Base-by-base conservation (phyloP, 2,329 filamentous ascomycete genomes). In the Didymosphaeria variabile region DNA sequence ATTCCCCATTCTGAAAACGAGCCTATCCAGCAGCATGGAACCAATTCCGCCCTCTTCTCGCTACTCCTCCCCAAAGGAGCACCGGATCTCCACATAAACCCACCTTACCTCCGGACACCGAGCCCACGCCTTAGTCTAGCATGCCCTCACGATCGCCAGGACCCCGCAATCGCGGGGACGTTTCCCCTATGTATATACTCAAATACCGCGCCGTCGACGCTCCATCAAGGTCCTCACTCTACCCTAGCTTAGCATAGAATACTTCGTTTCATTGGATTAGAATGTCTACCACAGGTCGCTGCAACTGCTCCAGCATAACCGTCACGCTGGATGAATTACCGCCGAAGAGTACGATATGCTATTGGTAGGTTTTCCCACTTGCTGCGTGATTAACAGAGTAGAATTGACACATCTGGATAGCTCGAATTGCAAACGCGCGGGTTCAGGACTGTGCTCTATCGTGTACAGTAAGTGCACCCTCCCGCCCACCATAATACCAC, bases 261-360 rank as follows among this genome's bases (percentile, higher is more conserved):
- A 21, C 9, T 15, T 12, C 9, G 12, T 36, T 6, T 1, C n/a
- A 17, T 42, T 13, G n/a, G 32, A n/a, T 3, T 49, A 63, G 21
- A 0, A 74, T 74, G 71, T 50, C 62, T 10, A 50, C 49, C 7
- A 63, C 72, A 60, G 74, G 73, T 58, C 70, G 66, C 54, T 77
- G 72, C 62, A 77, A 77, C 52, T 77, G 72, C 63, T 65, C 57
- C 19, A 62, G 63, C 47, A 73, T 76, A 55, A 73, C 61, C 12
- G 68, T 77, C 36, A 63, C 60, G 7, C 59, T 75, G n/a, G 52
- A 70, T 5, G 49, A 62, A n/a, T 17, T 71, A 17, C 73, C 69
- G 0, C 56, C 64, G 10, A 36, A 68, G n/a, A 69, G 71, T 2
- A 53, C 55, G 0, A 63, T 77, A 17, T 76, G 74, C 63, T 75